Evolutionary conservation across 2,329 filamentous ascomycete genomes (phyloP).

Genomic region (Didymella keratinophila): DNA sequence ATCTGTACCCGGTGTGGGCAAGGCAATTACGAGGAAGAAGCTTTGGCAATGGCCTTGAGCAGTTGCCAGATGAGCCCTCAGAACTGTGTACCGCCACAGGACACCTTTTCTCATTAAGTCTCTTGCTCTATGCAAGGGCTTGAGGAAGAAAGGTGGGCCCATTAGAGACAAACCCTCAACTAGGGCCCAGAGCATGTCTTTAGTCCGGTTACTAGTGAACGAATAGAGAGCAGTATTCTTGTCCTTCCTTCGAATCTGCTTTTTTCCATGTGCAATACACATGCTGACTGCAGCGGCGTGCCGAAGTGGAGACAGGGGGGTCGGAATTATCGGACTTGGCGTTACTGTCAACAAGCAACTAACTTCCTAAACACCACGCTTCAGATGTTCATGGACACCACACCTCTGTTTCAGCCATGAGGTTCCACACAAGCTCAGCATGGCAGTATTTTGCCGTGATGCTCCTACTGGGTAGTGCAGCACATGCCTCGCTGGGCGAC

Average conservation of each 20-base stretch:
- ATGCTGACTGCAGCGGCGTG: neutral
- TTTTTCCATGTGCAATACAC: neutral
- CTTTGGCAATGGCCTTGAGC: slow-evolving; percentile 15
- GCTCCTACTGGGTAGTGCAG: slow-evolving; percentile 44
- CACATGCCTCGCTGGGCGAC: slow-evolving; percentile 80
- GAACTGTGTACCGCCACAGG: slow-evolving; percentile 26
- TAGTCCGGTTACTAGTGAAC: neutral
- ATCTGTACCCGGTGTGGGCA: slow-evolving; percentile 39
- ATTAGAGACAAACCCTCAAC: neutral
- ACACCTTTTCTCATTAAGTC: slow-evolving; percentile 50
- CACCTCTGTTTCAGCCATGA: slow-evolving; percentile 34
- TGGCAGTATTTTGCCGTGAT: slow-evolving; percentile 38
- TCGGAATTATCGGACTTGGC: slow-evolving; percentile 19
- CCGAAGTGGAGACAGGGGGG: slow-evolving; percentile 16
- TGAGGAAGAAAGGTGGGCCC: slow-evolving; percentile 40
- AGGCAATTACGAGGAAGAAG: slow-evolving; percentile 19
- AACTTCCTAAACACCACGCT: slow-evolving; percentile 21
- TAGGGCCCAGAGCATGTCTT: neutral
- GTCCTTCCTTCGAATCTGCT: neutral
- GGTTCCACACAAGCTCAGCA: slow-evolving; percentile 29
- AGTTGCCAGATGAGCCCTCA: slow-evolving; percentile 12
- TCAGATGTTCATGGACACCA: slow-evolving; percentile 20
- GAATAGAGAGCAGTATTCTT: neutral
- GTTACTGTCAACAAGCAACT: slow-evolving; percentile 23
- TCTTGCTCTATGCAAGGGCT: slow-evolving; percentile 39